phyloP scores from a whole-genome alignment of 2,329 filamentous ascomycete genomes.

The Dichotomopilus funicola region DNA sequence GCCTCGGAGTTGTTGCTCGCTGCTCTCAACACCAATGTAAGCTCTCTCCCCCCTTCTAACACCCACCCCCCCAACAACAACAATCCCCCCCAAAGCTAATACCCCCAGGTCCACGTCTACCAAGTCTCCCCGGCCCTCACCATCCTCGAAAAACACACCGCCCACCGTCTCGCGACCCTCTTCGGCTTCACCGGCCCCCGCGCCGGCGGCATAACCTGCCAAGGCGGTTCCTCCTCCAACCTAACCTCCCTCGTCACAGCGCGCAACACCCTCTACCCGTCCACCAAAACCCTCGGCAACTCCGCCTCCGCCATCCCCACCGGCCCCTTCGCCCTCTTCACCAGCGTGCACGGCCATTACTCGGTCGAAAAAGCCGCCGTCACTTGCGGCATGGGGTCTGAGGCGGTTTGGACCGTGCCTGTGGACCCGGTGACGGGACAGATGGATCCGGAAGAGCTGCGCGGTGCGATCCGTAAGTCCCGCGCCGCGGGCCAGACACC shows the following conservation, averaged over 20 bases:
- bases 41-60: constrained; percentile 13
- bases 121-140: constrained; percentile 86
- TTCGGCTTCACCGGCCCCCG: constrained; percentile 69
- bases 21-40: constrained; percentile 81
- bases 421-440: constrained; percentile 61
- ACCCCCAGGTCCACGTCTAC: constrained; percentile 69
- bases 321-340: constrained; percentile 73
- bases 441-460: constrained; percentile 63
- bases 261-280: constrained; percentile 76
- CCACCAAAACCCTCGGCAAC: constrained; percentile 69
- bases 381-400: constrained; percentile 74
- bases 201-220: constrained; percentile 69
- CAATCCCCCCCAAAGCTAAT: not conserved
- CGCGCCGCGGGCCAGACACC: constrained; percentile 67
- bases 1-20: constrained; percentile 79
- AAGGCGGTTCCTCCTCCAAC: constrained; percentile 81
- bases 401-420: constrained; percentile 65
- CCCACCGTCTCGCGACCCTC: constrained; percentile 62
- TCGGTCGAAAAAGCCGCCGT: constrained; percentile 92
- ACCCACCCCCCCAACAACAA: not conserved
- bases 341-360: constrained; percentile 86
- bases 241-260: constrained; percentile 79
- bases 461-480: constrained; percentile 54
- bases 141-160: constrained; percentile 78
- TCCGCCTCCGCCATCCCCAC: constrained; percentile 36